Evolutionary conservation across 495 filamentous ascomycete genomes (phyloP), one percentile per base, ranked within the genome.

Genomic region (Podospora pseudoanserina): DNA sequence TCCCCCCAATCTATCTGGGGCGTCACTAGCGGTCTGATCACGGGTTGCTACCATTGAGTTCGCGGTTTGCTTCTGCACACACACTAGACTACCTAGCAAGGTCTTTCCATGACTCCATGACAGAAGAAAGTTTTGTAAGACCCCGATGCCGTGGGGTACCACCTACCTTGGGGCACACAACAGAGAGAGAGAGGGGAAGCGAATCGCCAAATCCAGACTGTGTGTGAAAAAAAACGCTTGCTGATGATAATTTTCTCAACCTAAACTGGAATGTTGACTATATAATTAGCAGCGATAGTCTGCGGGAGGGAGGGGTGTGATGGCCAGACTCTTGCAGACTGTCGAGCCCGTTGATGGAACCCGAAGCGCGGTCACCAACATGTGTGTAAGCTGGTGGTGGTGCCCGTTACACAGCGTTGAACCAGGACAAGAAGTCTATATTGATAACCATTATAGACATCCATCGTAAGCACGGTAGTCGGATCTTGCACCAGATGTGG

Each of bases 321-420:
- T 63, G 49, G 63, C 63, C 58, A 20, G 63, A 65, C 63, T 18
- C 5, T 55, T 63, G 39, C 63, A 66, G 56, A 56, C n/a, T 59
- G 60, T 64, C 64, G 59, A 54, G 68, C 58, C 58, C 53, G 49
- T 70, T 44, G n/a, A 61, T 18, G 16, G 59, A 30, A 61, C 59
- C 39, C 39, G 4, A 11, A 49, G 39, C 23, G 23, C 1, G 39
- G 13, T 49, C 39, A 49, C 39, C 39, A 49, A 49, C 39, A 49
- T 49, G 39, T 49, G 15, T 49, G 39, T 49, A 49, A 49, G 39
- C 39, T 11, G 15, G 39, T 6, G 9, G 39, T 11, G 39, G 39
- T 7, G 30, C 39, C 39, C 39, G 39, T 49, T 16, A 16, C 55
- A 58, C 55, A 58, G 6, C 55, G 55, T 58, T 58, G 55, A 19